phyloP scores from a whole-genome alignment of 129 eudicot species.

The Flaveria bidentis region DNA sequence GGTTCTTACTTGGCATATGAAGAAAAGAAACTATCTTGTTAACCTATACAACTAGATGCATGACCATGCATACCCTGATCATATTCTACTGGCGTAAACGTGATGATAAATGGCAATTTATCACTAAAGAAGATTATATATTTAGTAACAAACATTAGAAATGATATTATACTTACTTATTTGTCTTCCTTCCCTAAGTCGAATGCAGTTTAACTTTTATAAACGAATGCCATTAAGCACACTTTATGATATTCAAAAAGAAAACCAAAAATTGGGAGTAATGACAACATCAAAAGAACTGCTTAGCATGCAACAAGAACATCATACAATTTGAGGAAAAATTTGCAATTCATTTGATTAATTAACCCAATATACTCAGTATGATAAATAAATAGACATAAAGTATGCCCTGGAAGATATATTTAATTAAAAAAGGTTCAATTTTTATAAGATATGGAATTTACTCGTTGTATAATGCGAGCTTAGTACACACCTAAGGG shows the following conservation, averaged over 20 bases:
- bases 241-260: constrained; percentile 1
- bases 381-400: neutral
- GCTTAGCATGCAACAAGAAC: neutral
- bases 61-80: constrained; percentile 14
- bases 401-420: neutral
- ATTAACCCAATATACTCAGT: neutral
- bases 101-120: neutral
- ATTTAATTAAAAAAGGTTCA: neutral
- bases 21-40: constrained; percentile 2
- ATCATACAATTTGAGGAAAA: neutral
- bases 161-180: neutral
- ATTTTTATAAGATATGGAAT: neutral
- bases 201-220: constrained; percentile 11
- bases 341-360: neutral
- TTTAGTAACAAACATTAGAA: neutral
- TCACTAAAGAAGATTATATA: constrained; percentile 10
- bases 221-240: neutral
- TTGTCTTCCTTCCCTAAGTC: neutral
- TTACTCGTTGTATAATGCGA: neutral
- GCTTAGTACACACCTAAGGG: neutral
- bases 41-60: neutral
- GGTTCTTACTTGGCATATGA: neutral
- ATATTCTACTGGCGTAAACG: neutral
- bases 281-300: constrained; percentile 4
- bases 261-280: neutral